Conservation (phyloP, 495 filamentous ascomycete species). For the Neurospora pannonica region DNA sequence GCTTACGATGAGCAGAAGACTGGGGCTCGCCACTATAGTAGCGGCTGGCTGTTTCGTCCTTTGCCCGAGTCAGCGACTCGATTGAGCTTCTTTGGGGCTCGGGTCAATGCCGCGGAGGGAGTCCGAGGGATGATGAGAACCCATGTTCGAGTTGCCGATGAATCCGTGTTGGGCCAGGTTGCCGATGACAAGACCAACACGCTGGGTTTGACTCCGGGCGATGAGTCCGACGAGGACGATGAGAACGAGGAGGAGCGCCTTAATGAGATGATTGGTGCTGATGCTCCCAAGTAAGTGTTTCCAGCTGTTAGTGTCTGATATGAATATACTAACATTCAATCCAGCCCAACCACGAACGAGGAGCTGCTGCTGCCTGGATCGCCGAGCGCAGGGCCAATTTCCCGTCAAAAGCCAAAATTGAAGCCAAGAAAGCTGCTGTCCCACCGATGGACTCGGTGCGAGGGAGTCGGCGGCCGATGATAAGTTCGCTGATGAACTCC, state of each 20-base stretch:
- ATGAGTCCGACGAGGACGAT: background rate
- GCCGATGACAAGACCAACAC: background rate
- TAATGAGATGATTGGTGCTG: slow-evolving; percentile 48
- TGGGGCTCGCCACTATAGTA: background rate
- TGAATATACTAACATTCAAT: background rate
- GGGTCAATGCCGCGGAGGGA: background rate
- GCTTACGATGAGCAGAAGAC: background rate
- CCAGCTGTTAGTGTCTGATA: slow-evolving; percentile 15
- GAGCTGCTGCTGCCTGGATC: background rate
- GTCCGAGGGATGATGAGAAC: background rate
- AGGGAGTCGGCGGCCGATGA: background rate
- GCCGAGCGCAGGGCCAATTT: background rate
- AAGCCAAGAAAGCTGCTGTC: background rate
- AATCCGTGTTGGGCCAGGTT: background rate
- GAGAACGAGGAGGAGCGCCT: slow-evolving; percentile 30
- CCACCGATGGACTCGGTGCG: background rate
- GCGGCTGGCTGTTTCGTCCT: background rate
- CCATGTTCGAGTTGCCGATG: background rate
- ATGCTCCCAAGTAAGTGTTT: slow-evolving; percentile 37
- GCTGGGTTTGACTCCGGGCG: no score
- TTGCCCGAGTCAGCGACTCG: background rate
- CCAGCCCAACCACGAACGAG: background rate
- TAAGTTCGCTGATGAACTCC: background rate
- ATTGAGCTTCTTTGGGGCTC: background rate
- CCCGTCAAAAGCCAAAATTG: background rate